Conservation (phyloP, 257 asterid species). For the Salvia splendens region DNA sequence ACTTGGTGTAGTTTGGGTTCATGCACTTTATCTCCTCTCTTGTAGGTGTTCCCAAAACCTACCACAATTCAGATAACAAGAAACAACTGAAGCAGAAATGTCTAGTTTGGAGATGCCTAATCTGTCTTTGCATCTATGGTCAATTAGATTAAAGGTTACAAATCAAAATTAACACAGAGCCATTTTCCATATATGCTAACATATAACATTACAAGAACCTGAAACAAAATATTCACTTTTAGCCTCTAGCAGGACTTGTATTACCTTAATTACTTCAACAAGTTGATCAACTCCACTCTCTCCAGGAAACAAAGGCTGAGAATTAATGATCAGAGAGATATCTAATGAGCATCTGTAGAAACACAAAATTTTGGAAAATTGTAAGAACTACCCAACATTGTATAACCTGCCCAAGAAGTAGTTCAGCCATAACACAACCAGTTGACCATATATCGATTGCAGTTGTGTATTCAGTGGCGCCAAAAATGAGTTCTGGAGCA, state of each 20-base stretch:
- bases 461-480: constrained; percentile 97
- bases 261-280: constrained; percentile 94
- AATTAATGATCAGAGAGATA: constrained; percentile 33
- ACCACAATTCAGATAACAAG: constrained; percentile 34
- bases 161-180: constrained; percentile 15
- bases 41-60: constrained; percentile 99
- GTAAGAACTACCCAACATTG: constrained; percentile 16
- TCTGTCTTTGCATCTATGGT: constrained; percentile 20
- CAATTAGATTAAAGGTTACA: constrained; percentile 10
- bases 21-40: constrained; percentile 97
- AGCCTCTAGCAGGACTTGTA: constrained; percentile 23
- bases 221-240: constrained; percentile 9
- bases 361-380: constrained; percentile 23
- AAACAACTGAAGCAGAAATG: not conserved
- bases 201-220: constrained; percentile 23
- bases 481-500: constrained; percentile 98
- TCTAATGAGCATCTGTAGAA: constrained; percentile 29
- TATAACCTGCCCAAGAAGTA: constrained; percentile 90
- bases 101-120: constrained; percentile 2
- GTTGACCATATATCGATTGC: constrained; percentile 97
- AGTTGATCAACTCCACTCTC: constrained; percentile 99
- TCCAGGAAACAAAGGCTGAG: constrained; percentile 96
- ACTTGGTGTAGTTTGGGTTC: constrained; percentile 92
- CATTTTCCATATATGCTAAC: not conserved
- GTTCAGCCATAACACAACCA: constrained; percentile 98